phyloP scores from a whole-genome alignment of 164 flowering plant species.

The Dillenia turbinata region DNA sequence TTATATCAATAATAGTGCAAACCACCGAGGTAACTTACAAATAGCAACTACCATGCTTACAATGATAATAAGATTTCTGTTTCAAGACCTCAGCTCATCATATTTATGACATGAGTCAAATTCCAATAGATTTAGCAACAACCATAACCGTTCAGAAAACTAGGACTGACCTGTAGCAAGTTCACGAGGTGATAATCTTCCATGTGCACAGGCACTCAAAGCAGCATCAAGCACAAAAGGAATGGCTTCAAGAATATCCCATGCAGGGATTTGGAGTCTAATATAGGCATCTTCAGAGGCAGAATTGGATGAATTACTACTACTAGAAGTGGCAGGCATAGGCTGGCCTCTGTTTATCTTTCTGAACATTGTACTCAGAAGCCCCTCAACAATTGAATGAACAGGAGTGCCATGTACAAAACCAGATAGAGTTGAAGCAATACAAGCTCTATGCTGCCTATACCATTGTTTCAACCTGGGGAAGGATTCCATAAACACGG shows the following conservation, averaged over 20 bases:
- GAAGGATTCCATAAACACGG: conserved; percentile 85
- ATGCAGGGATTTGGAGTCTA: conserved; percentile 84
- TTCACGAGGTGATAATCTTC: conserved; percentile 88
- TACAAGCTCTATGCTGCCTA: conserved; percentile 89
- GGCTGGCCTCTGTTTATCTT: conserved; percentile 53
- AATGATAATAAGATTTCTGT: no score
- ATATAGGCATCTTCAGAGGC: conserved; percentile 56
- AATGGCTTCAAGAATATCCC: conserved; percentile 95
- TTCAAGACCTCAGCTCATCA: no score
- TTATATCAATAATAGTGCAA: no score
- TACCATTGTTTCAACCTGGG: conserved; percentile 90
- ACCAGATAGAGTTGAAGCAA: conserved; percentile 88
- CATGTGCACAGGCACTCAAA: conserved; percentile 90
- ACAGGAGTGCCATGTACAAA: conserved; percentile 83
- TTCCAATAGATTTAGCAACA: no score
- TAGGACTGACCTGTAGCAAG: conserved; percentile 81
- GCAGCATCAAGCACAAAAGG: conserved; percentile 99
- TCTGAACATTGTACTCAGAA: conserved; percentile 81
- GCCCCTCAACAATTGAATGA: conserved; percentile 74
- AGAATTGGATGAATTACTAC: conserved; percentile 78
- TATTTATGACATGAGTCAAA: no score
- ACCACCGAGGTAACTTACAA: no score
- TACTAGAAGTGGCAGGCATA: conserved; percentile 56
- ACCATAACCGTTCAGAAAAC: neutral
- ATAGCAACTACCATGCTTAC: no score